phyloP scores from a whole-genome alignment of 1,139 yeast species.

The Geotrichum restrictum region DNA sequence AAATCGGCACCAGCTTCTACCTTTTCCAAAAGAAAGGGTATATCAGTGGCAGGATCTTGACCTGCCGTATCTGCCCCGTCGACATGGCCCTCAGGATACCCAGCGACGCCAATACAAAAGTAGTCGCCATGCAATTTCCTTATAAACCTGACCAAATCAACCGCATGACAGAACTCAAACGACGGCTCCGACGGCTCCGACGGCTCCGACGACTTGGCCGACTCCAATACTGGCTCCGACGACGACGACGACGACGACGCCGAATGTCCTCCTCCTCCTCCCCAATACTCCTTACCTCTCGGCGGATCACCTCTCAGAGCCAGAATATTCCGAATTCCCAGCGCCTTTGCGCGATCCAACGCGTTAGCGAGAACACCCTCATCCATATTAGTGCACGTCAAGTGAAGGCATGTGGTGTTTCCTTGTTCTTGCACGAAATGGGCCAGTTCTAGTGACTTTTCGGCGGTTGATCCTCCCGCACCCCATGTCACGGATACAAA shows the following conservation, averaged over 20 bases:
- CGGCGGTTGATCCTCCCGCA: constrained; percentile 93
- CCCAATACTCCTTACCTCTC: constrained; percentile 70
- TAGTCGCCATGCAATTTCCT: constrained; percentile 63
- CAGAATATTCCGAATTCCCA: constrained; percentile 78
- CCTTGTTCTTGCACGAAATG: constrained; percentile 71
- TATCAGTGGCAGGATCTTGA: constrained; percentile 61
- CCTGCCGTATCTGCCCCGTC: constrained; percentile 60
- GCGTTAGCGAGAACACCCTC: constrained; percentile 73
- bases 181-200: constrained; percentile 38
- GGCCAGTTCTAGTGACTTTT: constrained; percentile 80
- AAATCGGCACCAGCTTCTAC: constrained; percentile 94
- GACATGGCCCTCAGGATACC: constrained; percentile 95
- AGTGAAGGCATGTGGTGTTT: constrained; percentile 82
- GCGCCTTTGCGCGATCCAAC: constrained; percentile 60
- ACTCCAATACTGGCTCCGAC: no score
- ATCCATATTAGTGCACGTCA: constrained; percentile 94
- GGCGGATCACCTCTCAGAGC: constrained; percentile 97
- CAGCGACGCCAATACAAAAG: constrained; percentile 88
- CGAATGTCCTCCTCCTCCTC: no score
- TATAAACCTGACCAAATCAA: constrained; percentile 78
- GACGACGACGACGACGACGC: no score
- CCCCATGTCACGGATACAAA: constrained; percentile 98
- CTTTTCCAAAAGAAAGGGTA: constrained; percentile 75
- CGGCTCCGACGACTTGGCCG: no score
- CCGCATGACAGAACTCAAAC: constrained; percentile 66